Evolutionary conservation across 139 green algal species (phyloP).

Genomic region (Chlorella sp.): DNA sequence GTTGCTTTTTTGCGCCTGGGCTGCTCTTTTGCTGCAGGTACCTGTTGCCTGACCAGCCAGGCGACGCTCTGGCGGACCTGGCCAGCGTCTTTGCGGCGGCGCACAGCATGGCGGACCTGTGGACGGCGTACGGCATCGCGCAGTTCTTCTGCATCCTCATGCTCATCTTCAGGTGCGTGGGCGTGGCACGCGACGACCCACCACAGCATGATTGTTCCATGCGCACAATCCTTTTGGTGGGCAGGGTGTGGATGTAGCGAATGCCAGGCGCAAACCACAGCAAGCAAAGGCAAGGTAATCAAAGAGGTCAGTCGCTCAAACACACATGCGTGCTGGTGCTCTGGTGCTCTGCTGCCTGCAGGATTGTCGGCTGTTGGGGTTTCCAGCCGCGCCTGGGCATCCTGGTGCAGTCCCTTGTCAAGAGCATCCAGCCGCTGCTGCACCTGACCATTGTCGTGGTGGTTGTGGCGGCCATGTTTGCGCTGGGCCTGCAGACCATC

Average conservation of each 20-base stretch:
- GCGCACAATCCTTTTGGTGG: too few relatives aligned
- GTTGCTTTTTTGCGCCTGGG: too few relatives aligned
- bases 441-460: background rate
- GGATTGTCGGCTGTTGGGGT: conserved; percentile 20
- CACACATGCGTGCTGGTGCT: too few relatives aligned
- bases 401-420: conserved; percentile 19
- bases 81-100: conserved; percentile 11
- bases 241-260: too few relatives aligned
- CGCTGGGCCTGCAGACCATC: background rate
- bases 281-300: too few relatives aligned
- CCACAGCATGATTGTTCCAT: too few relatives aligned
- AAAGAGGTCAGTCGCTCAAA: too few relatives aligned
- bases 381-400: conserved; percentile 40
- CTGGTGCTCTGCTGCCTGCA: too few relatives aligned
- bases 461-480: background rate
- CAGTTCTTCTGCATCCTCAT: conserved; percentile 31
- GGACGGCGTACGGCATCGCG: conserved; percentile 28
- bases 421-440: conserved; percentile 9
- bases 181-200: background rate
- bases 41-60: conserved; percentile 14
- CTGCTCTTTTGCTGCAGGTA: too few relatives aligned
- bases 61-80: conserved; percentile 8
- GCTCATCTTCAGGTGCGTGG: conserved; percentile 28
- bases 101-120: conserved; percentile 16
- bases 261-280: too few relatives aligned